Conservation (phyloP, 768 basidiomycete species). For the Lentinus tigrinus region DNA sequence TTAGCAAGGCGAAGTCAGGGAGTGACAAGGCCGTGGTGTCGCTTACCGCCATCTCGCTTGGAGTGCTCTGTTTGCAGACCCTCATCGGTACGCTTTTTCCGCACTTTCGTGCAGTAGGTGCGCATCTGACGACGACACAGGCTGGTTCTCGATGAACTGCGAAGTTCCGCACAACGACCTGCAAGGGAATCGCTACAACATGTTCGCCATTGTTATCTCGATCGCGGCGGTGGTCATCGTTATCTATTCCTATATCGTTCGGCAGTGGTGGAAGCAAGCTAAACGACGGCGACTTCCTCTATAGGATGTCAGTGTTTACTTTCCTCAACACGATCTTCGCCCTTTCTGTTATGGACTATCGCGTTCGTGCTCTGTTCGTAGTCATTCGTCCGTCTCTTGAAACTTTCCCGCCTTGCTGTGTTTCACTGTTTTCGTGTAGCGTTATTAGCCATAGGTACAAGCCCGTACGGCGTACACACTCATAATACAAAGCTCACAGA, state of each 20-base stretch:
- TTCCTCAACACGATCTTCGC: not conserved
- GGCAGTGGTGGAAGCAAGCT: conserved; percentile 64
- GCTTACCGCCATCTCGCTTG: conserved; percentile 66
- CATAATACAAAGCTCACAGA: no score
- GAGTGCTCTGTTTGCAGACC: conserved; percentile 63
- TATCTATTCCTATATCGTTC: conserved; percentile 46
- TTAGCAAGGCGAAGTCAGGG: conserved; percentile 56
- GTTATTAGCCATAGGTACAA: no score
- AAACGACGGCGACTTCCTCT: conserved; percentile 34
- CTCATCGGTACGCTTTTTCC: conserved; percentile 46
- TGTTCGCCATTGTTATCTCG: conserved; percentile 57
- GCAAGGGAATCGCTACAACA: conserved; percentile 38
- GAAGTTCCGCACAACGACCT: conserved; percentile 55
- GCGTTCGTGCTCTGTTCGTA: no score
- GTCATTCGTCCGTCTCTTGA: no score
- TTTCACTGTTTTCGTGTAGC: no score
- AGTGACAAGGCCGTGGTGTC: conserved; percentile 66
- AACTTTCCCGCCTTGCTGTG: no score
- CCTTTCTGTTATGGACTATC: not conserved
- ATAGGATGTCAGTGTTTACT: not conserved
- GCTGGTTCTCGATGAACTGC: conserved; percentile 68
- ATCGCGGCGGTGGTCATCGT: conserved; percentile 44
- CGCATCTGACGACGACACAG: conserved; percentile 36
- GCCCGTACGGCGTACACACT: no score
- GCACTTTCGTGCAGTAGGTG: not conserved